Conservation (phyloP, 1,284 basidiomycete species). For the Fomitiporia mediterranea region DNA sequence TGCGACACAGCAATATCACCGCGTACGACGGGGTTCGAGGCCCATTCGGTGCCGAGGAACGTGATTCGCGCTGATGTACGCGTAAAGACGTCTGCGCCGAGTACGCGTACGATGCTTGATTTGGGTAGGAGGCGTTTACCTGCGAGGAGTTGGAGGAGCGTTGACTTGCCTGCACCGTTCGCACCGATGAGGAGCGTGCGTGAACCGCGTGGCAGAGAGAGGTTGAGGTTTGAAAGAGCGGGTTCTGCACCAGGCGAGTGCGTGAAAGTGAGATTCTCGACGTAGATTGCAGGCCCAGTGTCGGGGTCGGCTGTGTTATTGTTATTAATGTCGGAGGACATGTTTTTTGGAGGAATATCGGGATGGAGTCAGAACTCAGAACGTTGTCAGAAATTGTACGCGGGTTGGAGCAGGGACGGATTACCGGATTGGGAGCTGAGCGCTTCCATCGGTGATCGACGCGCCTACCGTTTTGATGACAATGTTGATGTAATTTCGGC, state of each 20-base stretch:
- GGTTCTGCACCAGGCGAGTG: conserved; percentile 42
- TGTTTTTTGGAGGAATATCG: neutral
- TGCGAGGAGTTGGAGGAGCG: conserved; percentile 89
- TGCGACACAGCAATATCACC: conserved; percentile 84
- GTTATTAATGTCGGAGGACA: neutral
- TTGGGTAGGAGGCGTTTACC: conserved; percentile 75
- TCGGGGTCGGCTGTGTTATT: conserved; percentile 18
- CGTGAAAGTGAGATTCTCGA: conserved; percentile 57
- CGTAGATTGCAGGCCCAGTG: conserved; percentile 42
- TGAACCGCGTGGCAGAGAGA: conserved; percentile 68
- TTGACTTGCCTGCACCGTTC: conserved; percentile 97
- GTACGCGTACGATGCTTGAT: conserved; percentile 64
- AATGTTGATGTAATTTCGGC: too few species aligned
- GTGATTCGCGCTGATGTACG: conserved; percentile 62
- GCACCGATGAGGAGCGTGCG: conserved; percentile 84
- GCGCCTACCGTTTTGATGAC: too few species aligned
- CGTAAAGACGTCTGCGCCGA: conserved; percentile 79
- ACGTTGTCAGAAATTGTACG: too few species aligned
- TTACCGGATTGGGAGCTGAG: too few species aligned
- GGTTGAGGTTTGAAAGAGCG: conserved; percentile 61
- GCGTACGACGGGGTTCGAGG: conserved; percentile 95
- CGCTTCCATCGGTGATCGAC: too few species aligned
- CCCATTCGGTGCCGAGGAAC: conserved; percentile 93
- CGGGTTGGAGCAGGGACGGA: too few species aligned
- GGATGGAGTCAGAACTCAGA: too few species aligned